phyloP scores from a whole-genome alignment of 1,284 basidiomycete species.

The Microbotryomycetes sp. region DNA sequence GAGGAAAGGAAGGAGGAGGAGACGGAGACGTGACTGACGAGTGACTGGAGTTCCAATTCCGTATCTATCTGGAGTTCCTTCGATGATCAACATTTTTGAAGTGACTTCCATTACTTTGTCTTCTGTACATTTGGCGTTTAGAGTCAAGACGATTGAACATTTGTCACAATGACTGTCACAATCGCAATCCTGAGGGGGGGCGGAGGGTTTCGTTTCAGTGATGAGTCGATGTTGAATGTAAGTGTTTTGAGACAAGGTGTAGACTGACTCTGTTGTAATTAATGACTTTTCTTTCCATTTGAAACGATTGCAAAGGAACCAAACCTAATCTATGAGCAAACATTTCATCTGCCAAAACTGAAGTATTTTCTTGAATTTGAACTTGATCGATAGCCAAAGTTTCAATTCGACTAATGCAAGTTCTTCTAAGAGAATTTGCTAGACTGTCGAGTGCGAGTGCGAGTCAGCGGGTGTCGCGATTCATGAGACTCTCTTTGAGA shows the following conservation, averaged over 20 bases:
- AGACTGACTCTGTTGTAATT: slow-evolving; percentile 65
- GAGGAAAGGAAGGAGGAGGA: background rate
- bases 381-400: slow-evolving; percentile 98
- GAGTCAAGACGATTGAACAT: slow-evolving; percentile 67
- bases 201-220: no score
- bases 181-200: slow-evolving; percentile 63
- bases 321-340: slow-evolving; percentile 93
- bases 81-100: slow-evolving; percentile 64
- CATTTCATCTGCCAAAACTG: slow-evolving; percentile 94
- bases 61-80: slow-evolving; percentile 41
- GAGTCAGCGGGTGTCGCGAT: background rate
- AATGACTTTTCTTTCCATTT: slow-evolving; percentile 55
- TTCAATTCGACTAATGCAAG: slow-evolving; percentile 91
- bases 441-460: slow-evolving; percentile 50
- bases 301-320: slow-evolving; percentile 72
- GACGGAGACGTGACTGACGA: slow-evolving; percentile 11
- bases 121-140: slow-evolving; percentile 59
- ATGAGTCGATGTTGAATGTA: no score
- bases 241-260: no score
- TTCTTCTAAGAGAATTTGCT: slow-evolving; percentile 79
- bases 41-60: slow-evolving; percentile 38
- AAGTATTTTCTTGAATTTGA: slow-evolving; percentile 84
- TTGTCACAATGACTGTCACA: slow-evolving; percentile 70
- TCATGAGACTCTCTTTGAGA: background rate
- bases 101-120: slow-evolving; percentile 71